Base-by-base conservation (phyloP, 257 asterid species). In the Nicotiana benthamiana region DNA sequence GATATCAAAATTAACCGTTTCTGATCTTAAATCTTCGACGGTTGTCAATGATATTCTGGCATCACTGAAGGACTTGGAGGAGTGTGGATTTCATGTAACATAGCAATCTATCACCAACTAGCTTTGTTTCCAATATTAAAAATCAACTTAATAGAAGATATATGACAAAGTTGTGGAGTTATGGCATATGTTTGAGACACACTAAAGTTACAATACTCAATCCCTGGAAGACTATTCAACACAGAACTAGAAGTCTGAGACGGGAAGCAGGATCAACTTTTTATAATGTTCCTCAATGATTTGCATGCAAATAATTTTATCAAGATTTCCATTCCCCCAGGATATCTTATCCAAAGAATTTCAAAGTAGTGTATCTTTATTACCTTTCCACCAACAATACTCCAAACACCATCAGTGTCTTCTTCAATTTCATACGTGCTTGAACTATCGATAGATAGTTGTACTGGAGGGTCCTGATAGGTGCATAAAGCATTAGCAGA, bases 301-400 rank as follows among this genome's bases (percentile, higher is more conserved):
- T 67, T 68, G 53, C 12, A 51, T 68, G 32, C 56, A 68, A 67
- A 11, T 40, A 70, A 43, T 20, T 40, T 40, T 5, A 27, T 43
- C 57, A 43, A 70, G 34, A 70, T 40, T 70, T 22, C 22, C 34
- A 22, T 56, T 43, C 0, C 20, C 20, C 60, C 22, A 22, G 34
- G 20, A 70, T 46, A 70, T 70, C 48, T 43, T 27, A 43, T 32
- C 64, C 54, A 61, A 34, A 52, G 77, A 43, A 80, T 53, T 70
- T 26, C 54, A 53, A 72, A 46, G 77, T 57, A 10, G 20, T 28
- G 27, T 77, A 82, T 63, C 59, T n/a, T 8, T 56, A 67, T 56
- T 75, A 93, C 97, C 97, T 91, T 94, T 82, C 97, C 98, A 80
- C 98, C 97, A 60, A 94, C 96, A 86, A 94, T 90, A 94, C 89